Conservation (phyloP, 2,329 filamentous ascomycete species). For the Cordyceps tenuipes region DNA sequence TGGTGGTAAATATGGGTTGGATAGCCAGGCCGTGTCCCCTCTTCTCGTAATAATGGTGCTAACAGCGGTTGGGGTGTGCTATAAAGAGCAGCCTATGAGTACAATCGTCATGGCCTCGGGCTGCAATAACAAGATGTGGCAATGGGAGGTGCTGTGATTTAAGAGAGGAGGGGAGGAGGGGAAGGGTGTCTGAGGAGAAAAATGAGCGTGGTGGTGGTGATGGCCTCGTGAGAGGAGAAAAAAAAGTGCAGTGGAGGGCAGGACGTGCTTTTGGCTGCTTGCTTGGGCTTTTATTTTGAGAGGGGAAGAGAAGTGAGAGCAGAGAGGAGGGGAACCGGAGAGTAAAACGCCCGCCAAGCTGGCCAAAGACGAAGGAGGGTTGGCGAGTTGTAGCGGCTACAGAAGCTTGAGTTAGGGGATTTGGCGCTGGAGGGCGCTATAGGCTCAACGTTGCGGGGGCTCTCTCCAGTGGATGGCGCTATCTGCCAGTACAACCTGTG, state of each 20-base stretch:
- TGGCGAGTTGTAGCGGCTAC: neutral
- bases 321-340: neutral
- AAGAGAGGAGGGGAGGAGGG: neutral
- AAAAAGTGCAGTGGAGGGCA: neutral
- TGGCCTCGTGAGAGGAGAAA: conserved; percentile 6
- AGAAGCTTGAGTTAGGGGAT: neutral
- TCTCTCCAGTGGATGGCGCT: neutral
- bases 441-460: neutral
- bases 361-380: neutral
- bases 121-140: neutral
- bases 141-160: neutral
- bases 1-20: neutral
- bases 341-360: neutral
- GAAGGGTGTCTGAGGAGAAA: neutral
- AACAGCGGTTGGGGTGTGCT: neutral
- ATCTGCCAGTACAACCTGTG: neutral
- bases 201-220: conserved; percentile 1
- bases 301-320: neutral
- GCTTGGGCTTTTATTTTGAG: neutral
- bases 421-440: neutral
- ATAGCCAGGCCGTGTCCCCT: neutral
- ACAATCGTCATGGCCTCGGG: conserved; percentile 1
- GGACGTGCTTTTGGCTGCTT: neutral
- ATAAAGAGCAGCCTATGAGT: neutral
- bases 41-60: neutral